Percentiles rank a stretch among this genome's conserved stretches.
phyloP scores from a whole-genome alignment of 176 grass and related monocot genomes.

The Oryza rufipogon region DNA sequence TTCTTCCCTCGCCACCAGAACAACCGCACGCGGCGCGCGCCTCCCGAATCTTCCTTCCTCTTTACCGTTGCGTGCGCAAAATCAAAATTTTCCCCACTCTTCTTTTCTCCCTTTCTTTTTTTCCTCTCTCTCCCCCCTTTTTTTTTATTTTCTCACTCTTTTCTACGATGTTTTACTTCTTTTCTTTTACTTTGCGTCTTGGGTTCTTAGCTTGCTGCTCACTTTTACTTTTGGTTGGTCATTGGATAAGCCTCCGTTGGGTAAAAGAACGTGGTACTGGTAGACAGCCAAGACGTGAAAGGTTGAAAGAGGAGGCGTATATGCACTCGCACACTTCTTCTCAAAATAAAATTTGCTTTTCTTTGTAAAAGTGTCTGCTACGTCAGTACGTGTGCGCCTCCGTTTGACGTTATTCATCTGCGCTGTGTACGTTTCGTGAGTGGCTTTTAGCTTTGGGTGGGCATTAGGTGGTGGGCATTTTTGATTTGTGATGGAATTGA shows the following conservation, averaged over 20 bases:
- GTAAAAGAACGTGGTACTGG: background rate
- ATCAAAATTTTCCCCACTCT: background rate
- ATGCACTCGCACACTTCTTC: background rate
- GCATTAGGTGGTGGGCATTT: constrained; percentile 50
- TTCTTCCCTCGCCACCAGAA: background rate
- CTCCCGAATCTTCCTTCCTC: constrained; percentile 29
- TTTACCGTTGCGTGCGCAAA: constrained; percentile 42
- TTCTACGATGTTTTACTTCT: background rate
- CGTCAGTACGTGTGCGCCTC: background rate
- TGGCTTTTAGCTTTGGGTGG: constrained; percentile 34
- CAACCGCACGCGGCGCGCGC: background rate
- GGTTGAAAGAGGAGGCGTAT: constrained; percentile 4
- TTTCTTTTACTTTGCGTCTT: background rate
- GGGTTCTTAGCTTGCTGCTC: constrained; percentile 1
- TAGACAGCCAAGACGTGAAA: background rate
- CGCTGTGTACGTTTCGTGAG: background rate
- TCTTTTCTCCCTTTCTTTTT: background rate
- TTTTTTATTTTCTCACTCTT: background rate
- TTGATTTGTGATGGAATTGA: constrained; percentile 31
- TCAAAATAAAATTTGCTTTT: background rate
- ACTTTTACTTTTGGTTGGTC: background rate
- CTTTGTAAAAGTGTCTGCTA: background rate
- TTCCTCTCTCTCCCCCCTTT: no score
- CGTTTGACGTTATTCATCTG: background rate
- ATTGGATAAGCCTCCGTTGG: background rate